A percentile compares a stretch with the other conserved stretches of the same genome.
These are phyloP conservation scores for Thecaphora thlaspeos DNA, from an alignment of 1,284 basidiomycete genomes.

Conservation along the genomic window DNA sequence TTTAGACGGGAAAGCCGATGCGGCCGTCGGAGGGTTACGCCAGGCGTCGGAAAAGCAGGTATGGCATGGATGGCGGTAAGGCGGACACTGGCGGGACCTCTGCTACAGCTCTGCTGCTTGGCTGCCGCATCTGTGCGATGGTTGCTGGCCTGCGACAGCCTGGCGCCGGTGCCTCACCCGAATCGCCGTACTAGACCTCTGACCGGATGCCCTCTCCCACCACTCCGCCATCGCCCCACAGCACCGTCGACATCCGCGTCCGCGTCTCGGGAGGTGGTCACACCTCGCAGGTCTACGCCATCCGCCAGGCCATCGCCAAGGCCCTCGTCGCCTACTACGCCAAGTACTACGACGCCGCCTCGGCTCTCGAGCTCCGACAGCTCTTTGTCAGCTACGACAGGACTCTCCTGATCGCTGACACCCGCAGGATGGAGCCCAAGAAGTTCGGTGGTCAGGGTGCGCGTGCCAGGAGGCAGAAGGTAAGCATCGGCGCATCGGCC, in stretches of 20 bases:
- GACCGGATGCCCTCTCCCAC: background rate
- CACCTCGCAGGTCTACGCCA: slow-evolving; percentile 97
- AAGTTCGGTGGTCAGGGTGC: slow-evolving; percentile 65
- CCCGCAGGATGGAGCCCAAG: slow-evolving; percentile 98
- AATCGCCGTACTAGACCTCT: no score
- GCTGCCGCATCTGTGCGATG: no score
- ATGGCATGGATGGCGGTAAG: no score
- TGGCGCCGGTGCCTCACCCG: no score
- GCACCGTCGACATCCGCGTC: slow-evolving; percentile 84
- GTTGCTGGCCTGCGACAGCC: no score
- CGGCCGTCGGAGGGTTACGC: no score
- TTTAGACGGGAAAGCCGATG: no score
- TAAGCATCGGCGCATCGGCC: background rate
- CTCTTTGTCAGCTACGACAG: slow-evolving; percentile 62
- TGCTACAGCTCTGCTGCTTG: no score
- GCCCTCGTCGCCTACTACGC: slow-evolving; percentile 94
- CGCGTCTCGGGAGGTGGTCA: slow-evolving; percentile 99
- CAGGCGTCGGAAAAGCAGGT: no score
- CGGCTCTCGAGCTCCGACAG: slow-evolving; percentile 64
- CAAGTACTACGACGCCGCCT: slow-evolving; percentile 98
- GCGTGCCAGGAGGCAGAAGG: slow-evolving; percentile 57
- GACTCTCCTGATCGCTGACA: slow-evolving; percentile 93
- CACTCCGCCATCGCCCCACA: slow-evolving; percentile 4
- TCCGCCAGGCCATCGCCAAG: slow-evolving; percentile 98
- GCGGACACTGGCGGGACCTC: no score